Conservation (phyloP, 169 alveolate species). For the Babesia caballi region DNA sequence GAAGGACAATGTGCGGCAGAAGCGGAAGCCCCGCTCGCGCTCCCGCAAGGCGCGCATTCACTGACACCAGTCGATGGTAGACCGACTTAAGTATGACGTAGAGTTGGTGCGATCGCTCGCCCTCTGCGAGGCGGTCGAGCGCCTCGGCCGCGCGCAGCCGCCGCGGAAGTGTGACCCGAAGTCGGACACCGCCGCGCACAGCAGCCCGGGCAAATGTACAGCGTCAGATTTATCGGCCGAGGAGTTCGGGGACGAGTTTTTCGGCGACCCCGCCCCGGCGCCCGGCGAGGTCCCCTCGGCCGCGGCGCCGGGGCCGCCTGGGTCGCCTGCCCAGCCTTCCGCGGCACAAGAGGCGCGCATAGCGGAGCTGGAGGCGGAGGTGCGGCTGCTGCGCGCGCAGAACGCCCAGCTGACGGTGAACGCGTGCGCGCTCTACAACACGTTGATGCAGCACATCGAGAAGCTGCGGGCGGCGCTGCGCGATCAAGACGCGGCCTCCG, state of each 20-base stretch:
- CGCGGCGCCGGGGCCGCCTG: neutral
- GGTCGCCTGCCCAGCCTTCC: neutral
- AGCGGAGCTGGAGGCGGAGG: conserved; percentile 22
- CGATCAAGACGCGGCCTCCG: neutral
- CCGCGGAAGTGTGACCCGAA: neutral
- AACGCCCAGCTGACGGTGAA: conserved; percentile 52
- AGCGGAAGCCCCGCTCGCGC: conserved; percentile 69
- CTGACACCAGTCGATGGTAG: neutral
- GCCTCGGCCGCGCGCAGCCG: neutral
- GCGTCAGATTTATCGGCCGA: neutral
- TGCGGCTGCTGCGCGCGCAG: conserved; percentile 43
- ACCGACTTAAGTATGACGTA: conserved; percentile 11
- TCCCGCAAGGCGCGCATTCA: conserved; percentile 51
- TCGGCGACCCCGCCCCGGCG: neutral
- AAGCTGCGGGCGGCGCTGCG: conserved; percentile 5
- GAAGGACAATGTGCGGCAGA: conserved; percentile 89
- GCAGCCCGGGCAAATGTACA: neutral
- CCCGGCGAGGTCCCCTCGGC: neutral
- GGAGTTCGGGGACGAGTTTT: neutral
- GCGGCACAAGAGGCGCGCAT: neutral
- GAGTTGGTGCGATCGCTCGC: conserved; percentile 24
- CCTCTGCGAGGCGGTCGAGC: conserved; percentile 29
- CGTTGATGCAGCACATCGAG: conserved; percentile 49
- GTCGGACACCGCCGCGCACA: neutral
- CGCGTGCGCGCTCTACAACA: conserved; percentile 48